phyloP scores from a whole-genome alignment of 495 filamentous ascomycete species.

The Neurospora sp. region DNA sequence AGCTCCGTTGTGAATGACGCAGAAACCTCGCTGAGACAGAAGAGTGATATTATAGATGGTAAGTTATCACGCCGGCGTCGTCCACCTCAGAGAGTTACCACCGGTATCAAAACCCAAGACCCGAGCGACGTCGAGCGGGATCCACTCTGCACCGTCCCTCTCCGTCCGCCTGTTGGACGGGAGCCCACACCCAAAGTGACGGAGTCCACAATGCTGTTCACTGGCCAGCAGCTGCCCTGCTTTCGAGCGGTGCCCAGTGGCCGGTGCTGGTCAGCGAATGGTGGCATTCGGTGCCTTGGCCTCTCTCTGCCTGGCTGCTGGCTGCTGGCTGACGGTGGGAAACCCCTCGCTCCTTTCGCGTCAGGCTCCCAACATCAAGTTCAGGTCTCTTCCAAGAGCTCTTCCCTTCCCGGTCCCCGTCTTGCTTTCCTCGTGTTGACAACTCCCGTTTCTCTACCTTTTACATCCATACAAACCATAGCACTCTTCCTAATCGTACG shows the following conservation, averaged over 20 bases:
- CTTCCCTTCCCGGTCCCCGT: neutral
- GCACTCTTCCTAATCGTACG: neutral
- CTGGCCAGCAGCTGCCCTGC: neutral
- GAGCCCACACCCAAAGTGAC: neutral
- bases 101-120: neutral
- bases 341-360: neutral
- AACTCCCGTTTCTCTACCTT: neutral
- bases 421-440: neutral
- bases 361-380: neutral
- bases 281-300: neutral
- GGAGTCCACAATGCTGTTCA: neutral
- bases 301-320: neutral
- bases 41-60: neutral
- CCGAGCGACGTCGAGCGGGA: neutral
- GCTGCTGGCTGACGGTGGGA: neutral
- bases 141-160: neutral
- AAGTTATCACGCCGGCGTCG: neutral
- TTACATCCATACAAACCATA: neutral
- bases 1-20: neutral
- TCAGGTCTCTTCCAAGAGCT: neutral
- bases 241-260: neutral
- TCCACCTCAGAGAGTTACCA: neutral
- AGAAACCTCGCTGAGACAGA: neutral
- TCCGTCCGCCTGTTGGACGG: neutral
- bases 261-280: neutral